Evolutionary conservation across 2,329 filamentous ascomycete genomes (phyloP), one percentile per base, ranked within the genome.

Genomic region (Coleophoma crateriformis): DNA sequence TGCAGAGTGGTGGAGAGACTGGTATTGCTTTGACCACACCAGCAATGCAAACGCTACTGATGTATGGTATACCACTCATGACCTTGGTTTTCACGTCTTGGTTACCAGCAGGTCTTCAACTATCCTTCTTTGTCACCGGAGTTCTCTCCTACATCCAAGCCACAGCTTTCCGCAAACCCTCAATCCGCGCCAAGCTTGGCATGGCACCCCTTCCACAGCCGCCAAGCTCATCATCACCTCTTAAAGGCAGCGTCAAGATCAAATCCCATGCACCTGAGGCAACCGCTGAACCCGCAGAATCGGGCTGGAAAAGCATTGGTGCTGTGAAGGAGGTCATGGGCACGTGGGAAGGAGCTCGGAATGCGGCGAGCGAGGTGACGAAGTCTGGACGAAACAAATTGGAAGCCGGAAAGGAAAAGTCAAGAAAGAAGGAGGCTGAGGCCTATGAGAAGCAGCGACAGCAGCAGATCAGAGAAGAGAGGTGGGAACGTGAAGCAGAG

Each of bases 91-190:
- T 87, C 61, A 82, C 81, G 47, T 59, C 69, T 12, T 68, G 66
- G 54, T 60, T 75, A 42, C 67, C 67, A 19, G 64, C 78, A 20
- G 74, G 71, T 17, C 64, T 87, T 2, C 82, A 86, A 61, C 61
- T 87, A 32, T 85, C 81, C 69, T 87, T 89, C 68, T 65, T 77
- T 47, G 55, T 68, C 13, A 68, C 73, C 3, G 64, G 66, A 47
- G 1, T 65, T 4, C 51, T 70, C 13, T 69, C 71, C 41, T 64
- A 55, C 34, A 2, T 61, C 17, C 79, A 84, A 66, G 61, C 72
- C 4, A 65, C 63, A 43, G 47, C 77, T 3, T 67, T 81, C 52
- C 68, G 70, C 54, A 65, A 66, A 43, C 51, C 61, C 5, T 60
- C 58, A 56, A 64, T 76, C 54, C 68, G 75, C 35, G 49, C 53